Conservation (phyloP, 1,284 basidiomycete species). For the Cystobasidiaceae sp. region DNA sequence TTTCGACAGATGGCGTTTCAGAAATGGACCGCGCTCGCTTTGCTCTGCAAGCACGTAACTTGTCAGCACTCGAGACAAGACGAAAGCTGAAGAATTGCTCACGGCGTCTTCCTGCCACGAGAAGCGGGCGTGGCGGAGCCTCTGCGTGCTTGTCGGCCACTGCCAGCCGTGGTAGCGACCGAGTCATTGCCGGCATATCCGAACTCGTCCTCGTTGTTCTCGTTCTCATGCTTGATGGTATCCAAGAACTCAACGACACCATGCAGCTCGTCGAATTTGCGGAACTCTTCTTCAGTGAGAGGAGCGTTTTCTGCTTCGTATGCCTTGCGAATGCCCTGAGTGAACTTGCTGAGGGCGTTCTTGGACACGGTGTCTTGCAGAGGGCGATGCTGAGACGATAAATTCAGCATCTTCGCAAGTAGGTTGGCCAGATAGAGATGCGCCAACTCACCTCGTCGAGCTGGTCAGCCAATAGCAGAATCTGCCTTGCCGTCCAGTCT, state of each 20-base stretch:
- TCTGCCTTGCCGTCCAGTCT: slow-evolving; percentile 41
- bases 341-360: slow-evolving; percentile 67
- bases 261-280: slow-evolving; percentile 24
- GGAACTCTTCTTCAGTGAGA: slow-evolving; percentile 62
- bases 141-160: background rate
- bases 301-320: slow-evolving; percentile 58
- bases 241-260: slow-evolving; percentile 21
- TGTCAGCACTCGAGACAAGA: background rate
- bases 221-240: slow-evolving; percentile 17
- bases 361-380: slow-evolving; percentile 63
- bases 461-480: slow-evolving; percentile 33
- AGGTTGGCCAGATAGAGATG: background rate
- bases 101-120: slow-evolving; percentile 7
- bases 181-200: slow-evolving; percentile 1
- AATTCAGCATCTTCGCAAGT: background rate
- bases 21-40: background rate
- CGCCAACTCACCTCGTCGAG: slow-evolving; percentile 38
- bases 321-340: slow-evolving; percentile 56
- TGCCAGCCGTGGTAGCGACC: background rate
- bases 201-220: background rate
- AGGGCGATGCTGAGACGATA: slow-evolving; percentile 58
- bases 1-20: too few relatives aligned
- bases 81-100: too few relatives aligned
- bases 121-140: background rate
- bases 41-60: too few relatives aligned